Conservation (phyloP, 257 asterid species). For the Nicotiana sylvestris region DNA sequence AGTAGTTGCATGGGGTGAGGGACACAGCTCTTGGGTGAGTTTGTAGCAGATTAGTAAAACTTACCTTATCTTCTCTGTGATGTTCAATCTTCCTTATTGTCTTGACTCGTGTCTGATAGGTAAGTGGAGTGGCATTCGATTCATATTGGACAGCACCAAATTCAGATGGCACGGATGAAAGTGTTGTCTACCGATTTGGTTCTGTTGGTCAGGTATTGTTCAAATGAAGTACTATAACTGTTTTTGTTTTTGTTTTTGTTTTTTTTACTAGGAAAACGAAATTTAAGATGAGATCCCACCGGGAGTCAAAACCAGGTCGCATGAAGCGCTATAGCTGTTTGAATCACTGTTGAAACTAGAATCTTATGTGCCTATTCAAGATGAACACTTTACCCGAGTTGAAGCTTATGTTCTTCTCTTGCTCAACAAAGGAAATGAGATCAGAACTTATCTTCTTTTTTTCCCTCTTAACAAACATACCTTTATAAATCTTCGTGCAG, state of each 20-base stretch:
- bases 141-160: slow-evolving; percentile 89
- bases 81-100: slow-evolving; percentile 15
- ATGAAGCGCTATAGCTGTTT: too few relatives aligned
- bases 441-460: neutral
- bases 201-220: slow-evolving; percentile 91
- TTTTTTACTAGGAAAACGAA: too few relatives aligned
- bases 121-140: slow-evolving; percentile 96
- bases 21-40: slow-evolving; percentile 97
- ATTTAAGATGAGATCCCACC: too few relatives aligned
- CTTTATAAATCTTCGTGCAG: too few relatives aligned
- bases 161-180: slow-evolving; percentile 80
- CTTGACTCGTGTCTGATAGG: slow-evolving; percentile 45
- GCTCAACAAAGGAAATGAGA: neutral
- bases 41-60: neutral
- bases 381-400: neutral
- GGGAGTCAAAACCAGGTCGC: too few relatives aligned
- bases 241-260: too few relatives aligned
- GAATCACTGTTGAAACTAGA: neutral
- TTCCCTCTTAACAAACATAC: neutral
- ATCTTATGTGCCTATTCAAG: neutral
- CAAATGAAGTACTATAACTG: neutral
- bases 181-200: slow-evolving; percentile 86
- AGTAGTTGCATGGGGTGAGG: slow-evolving; percentile 99
- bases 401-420: neutral
- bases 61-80: slow-evolving; percentile 8